A percentile compares a stretch with the other conserved stretches of the same genome.
phyloP scores from a whole-genome alignment of 441 rosid species.

The Aquilaria agallochum region DNA sequence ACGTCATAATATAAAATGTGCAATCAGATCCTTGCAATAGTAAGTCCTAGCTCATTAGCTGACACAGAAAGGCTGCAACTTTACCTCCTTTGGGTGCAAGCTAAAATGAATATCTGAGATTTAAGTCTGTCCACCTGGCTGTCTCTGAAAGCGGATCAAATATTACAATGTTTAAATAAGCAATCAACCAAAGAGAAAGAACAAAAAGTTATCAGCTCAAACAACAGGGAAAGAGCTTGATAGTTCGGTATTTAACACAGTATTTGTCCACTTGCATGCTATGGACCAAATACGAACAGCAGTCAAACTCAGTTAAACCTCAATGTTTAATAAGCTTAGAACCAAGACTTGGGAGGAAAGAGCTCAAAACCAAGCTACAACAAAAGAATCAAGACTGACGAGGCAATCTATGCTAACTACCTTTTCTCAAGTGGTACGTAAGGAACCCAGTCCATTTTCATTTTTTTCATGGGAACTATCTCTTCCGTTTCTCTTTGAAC shows the following conservation, averaged over 20 bases:
- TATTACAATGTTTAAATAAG: background rate
- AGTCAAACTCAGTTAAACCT: too few species aligned
- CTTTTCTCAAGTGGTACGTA: slow-evolving; percentile 85
- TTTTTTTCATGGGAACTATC: slow-evolving; percentile 91
- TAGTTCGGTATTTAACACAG: too few species aligned
- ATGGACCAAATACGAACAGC: too few species aligned
- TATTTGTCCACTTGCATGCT: too few species aligned
- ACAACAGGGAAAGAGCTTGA: too few species aligned
- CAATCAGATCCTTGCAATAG: too few species aligned
- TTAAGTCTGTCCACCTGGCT: slow-evolving; percentile 73
- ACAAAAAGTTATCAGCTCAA: background rate
- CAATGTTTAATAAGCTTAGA: too few species aligned
- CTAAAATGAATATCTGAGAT: slow-evolving; percentile 65
- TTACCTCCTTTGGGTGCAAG: slow-evolving; percentile 89
- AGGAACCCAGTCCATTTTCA: slow-evolving; percentile 99
- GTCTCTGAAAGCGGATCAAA: slow-evolving; percentile 46
- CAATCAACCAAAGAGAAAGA: too few species aligned
- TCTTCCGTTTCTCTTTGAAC: slow-evolving; percentile 94
- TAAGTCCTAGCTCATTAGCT: too few species aligned
- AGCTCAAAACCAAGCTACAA: too few species aligned
- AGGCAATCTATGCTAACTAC: slow-evolving; percentile 29
- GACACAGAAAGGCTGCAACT: background rate
- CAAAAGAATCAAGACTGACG: background rate
- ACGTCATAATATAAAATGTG: too few species aligned
- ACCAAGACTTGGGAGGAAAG: too few species aligned